Conservation (phyloP, 208 protist species). For the Leishmania mexicana region DNA sequence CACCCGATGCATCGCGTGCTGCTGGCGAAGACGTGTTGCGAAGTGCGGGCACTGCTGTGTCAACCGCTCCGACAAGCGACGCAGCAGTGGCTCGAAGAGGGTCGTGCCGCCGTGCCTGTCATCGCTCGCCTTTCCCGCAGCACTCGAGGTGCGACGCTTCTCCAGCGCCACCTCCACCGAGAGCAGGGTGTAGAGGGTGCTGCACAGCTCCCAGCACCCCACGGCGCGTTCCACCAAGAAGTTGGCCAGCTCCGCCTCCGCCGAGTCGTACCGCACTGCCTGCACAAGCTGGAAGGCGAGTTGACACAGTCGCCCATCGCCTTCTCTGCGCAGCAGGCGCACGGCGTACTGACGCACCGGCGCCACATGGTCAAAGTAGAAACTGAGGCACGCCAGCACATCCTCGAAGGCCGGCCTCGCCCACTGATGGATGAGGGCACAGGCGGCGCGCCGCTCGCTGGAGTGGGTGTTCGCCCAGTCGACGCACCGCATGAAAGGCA, state of each 20-base stretch:
- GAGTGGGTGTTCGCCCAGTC: constrained; percentile 79
- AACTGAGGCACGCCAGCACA: constrained; percentile 76
- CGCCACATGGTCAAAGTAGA: constrained; percentile 57
- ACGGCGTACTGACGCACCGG: constrained; percentile 78
- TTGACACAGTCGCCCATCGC: constrained; percentile 45
- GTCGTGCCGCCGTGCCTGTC: constrained; percentile 5
- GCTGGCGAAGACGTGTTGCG: constrained; percentile 45
- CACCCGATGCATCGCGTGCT: constrained; percentile 48
- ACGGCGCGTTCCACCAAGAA: constrained; percentile 67
- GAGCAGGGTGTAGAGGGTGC: constrained; percentile 68
- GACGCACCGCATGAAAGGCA: constrained; percentile 93
- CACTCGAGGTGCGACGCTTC: constrained; percentile 10
- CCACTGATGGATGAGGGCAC: constrained; percentile 71
- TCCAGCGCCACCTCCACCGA: constrained; percentile 57
- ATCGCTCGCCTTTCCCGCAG: constrained; percentile 6
- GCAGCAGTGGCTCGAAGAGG: constrained; percentile 35
- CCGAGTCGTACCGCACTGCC: constrained; percentile 75
- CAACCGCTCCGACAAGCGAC: constrained; percentile 37
- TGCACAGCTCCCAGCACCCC: constrained; percentile 78
- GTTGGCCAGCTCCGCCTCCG: constrained; percentile 40
- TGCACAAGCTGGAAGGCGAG: constrained; percentile 81
- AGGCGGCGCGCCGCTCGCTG: constrained; percentile 73
- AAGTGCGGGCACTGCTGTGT: constrained; percentile 45
- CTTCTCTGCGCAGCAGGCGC: constrained; percentile 44
- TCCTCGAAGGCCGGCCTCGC: constrained; percentile 64